These are phyloP conservation scores for Penicillium salamii DNA, from an alignment of 495 filamentous ascomycete species.

Conservation along the genomic window DNA sequence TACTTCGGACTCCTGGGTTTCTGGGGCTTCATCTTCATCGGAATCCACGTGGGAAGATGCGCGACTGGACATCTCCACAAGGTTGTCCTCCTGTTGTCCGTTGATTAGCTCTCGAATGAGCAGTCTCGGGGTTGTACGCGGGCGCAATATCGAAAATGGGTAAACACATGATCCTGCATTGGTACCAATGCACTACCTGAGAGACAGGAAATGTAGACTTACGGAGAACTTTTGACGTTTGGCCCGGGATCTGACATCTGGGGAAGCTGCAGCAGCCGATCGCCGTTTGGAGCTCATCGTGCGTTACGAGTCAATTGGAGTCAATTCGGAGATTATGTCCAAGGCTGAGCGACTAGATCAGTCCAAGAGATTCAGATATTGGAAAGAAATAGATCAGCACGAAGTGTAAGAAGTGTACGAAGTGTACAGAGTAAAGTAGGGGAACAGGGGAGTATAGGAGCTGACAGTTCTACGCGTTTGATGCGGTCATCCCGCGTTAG, in stretches of 20 bases:
- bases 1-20: conserved; percentile 42
- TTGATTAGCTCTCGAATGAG: conserved; percentile 3
- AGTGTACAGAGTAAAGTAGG: too few species aligned
- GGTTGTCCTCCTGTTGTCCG: conserved; percentile 17
- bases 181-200: too few species aligned
- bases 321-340: background rate
- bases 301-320: background rate
- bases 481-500: conserved; percentile 26
- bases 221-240: conserved; percentile 62
- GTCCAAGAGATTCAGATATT: background rate
- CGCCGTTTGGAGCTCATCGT: conserved; percentile 71
- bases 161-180: too few species aligned
- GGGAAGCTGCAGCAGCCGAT: conserved; percentile 38
- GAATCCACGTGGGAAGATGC: conserved; percentile 33
- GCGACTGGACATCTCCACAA: conserved; percentile 27
- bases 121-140: background rate
- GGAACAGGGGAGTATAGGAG: too few species aligned
- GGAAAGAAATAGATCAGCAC: background rate
- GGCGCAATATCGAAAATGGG: background rate
- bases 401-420: background rate
- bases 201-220: conserved; percentile 34
- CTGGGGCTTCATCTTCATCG: conserved; percentile 17
- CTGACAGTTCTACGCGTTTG: too few species aligned
- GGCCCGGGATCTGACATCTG: conserved; percentile 40
- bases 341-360: background rate